Conservation (phyloP, 495 filamentous ascomycete genomes). For the Penicillium taxi region DNA sequence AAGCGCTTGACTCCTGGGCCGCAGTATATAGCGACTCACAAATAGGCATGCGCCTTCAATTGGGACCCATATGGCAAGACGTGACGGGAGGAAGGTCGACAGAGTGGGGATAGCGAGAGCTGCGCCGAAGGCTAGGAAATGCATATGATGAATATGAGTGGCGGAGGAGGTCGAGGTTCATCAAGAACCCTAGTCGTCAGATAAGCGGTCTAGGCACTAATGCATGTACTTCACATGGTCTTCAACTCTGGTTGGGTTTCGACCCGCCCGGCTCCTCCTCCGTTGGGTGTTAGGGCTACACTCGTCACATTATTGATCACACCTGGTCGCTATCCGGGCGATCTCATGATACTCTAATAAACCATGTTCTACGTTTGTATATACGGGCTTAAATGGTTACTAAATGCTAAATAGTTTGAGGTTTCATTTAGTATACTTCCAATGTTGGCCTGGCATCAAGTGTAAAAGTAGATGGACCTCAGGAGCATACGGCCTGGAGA, state of each 20-base stretch:
- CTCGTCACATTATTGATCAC: constrained; percentile 18
- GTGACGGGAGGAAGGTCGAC: constrained; percentile 5
- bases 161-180: constrained; percentile 15
- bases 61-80: constrained; percentile 2
- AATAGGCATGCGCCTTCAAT: constrained; percentile 1
- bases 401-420: too few species aligned
- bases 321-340: too few species aligned
- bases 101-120: constrained; percentile 5
- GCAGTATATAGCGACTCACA: constrained; percentile 1
- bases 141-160: constrained; percentile 16
- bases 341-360: too few species aligned
- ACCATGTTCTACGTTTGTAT: too few species aligned
- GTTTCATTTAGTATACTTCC: too few species aligned
- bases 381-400: too few species aligned
- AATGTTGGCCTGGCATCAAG: too few species aligned
- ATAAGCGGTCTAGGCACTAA: constrained; percentile 14
- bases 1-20: constrained; percentile 6
- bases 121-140: constrained; percentile 5
- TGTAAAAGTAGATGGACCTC: too few species aligned
- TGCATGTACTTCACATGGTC: constrained; percentile 24
- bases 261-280: constrained; percentile 20
- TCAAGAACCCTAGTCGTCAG: constrained; percentile 2
- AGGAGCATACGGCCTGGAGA: too few species aligned
- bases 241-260: constrained; percentile 15
- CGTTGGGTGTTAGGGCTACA: constrained; percentile 18